Base-by-base conservation (phyloP, 2,329 filamentous ascomycete genomes). In the Colletotrichum phormii region DNA sequence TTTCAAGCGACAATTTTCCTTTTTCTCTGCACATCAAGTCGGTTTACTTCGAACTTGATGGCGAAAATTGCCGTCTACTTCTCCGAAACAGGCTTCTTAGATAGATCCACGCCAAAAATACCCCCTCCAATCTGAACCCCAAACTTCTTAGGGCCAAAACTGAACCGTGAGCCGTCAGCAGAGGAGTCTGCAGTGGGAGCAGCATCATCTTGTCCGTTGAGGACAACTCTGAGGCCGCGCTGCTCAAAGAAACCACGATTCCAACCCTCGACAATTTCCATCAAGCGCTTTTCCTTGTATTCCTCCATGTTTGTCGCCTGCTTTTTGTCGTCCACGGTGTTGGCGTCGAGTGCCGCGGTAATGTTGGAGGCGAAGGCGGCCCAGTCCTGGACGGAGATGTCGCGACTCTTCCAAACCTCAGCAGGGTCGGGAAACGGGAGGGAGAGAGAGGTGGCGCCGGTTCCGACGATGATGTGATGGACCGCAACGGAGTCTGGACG, bases 361-460 rank as follows among this genome's bases (percentile, higher is more conserved):
- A 61, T 61, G 7, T 49, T 24, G 59, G 37, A 61, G 59, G 59
- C 59, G 35, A 61, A 61, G 24, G 37, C 22, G 59, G 37, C 35
- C 59, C 59, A 61, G 24, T 61, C 59, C 37, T 61, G 59, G 59
- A 24, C 29, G 35, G 35, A 46, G 37, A 49, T 49, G 59, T 61
- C 59, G 13, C 59, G 59, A 37, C 37, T 24, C 24, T 61, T 13
- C 59, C 59, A 61, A 22, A 61, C 42, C 7, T 61, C 59, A 24
- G 37, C 59, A 3, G 59, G 37, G 37, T 61, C 37, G 37, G 59
- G 59, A 26, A 61, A 61, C 5, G 54, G 54, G 29, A 58, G 54
- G 18, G 54, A 58, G 26, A 35, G 15, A 15, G 54, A 35, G 26
- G 37, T 42, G 37, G 37, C 37, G 13, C 37, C 13, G 37, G 37